Base-by-base conservation (phyloP, 2,329 filamentous ascomycete genomes). In the Orbilia ellipsospora region DNA sequence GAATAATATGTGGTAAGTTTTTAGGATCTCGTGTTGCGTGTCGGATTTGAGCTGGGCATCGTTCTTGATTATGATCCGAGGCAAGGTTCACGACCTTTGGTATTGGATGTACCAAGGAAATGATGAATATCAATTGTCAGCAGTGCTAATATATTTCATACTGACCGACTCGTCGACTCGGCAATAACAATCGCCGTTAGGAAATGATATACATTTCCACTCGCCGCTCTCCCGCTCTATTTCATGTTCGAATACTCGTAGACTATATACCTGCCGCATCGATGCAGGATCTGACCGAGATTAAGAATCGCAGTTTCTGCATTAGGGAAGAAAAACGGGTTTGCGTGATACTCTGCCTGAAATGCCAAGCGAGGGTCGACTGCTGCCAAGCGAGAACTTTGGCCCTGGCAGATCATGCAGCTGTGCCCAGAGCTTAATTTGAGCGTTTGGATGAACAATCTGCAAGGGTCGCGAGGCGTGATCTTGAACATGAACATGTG, bases 341-440 rank as follows among this genome's bases (percentile, higher is more conserved):
- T 75, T 75, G 72, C 64, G 64, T 69, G 64, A 74, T 69, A 59
- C 72, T 74, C 72, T 75, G 72, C 72, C 72, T 75, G 72, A 75
- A 75, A 75, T 75, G 72, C 72, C 72, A 75, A 75, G 72, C 48
- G 59, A 54, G 56, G 54, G 50, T 54, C 60, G 36, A 48, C 31
- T 20, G 23, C 44, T 57, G 31, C 31, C 31, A 36, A 36, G 31
- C 31, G 31, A 36, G 31, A 36, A 36, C 31, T 52, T 26, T 56
- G 63, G 63, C 59, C 64, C 63, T 64, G 69, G 10, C 45, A 18
- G 12, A 60, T 72, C 42, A 45, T 57, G 57, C 63, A 68, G 63
- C 13, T 50, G 55, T 36, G 62, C 63, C 36, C 31, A 59, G 48
- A 40, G 59, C 45, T 51, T 54, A 50, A 62, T 70, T 62, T 51